Base-by-base conservation (phyloP, 2,329 filamentous ascomycete species). In the Alternaria arborescens region DNA sequence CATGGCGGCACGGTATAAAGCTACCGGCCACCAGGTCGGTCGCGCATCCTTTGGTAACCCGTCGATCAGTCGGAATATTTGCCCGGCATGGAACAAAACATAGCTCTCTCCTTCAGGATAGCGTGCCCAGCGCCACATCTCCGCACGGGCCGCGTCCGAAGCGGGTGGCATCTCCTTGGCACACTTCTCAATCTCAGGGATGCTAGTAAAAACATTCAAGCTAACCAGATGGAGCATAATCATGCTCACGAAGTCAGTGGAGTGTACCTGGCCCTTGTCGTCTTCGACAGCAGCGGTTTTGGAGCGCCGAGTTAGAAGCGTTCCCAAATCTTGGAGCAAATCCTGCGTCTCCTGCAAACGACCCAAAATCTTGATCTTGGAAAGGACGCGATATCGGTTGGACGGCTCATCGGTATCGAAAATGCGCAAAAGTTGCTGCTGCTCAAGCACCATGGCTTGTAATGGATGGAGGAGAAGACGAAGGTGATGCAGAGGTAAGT, bases 201-300 rank as follows among this genome's bases (percentile, higher is more conserved):
- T 60, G 52, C 57, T 60, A 30, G 52, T 55, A n/a, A 48, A 55
- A 2, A 60, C 57, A n/a, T 60, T 60, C 30, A 60, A 38, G 52
- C 57, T 60, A 42, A 60, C 57, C 52, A 60, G 30, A 55, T 60
- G 57, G 10, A 60, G 52, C 57, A 55, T 60, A 14, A 60, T 41
- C 20, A 60, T 60, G 30, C 57, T 55, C 11, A 42, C 24, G n/a
- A 44, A 55, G 8, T 60, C 52, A 1, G 44, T 20, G 4, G 44
- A 16, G 3, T 36, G 38, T 32, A 34, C 28, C 8, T 20, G 20
- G 18, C n/a, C 51, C 22, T 50, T 36, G 14, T 47, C 28, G 2
- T 60, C n/a, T 2, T 30, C 43, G 32, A 34, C 14, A 8, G 32
- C 41, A 28, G 46, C 20, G 8, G 18, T 22, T 36, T 53, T 22